Conservation (phyloP, 2,329 filamentous ascomycete genomes). For the Pseudogymnoascus sp. region DNA sequence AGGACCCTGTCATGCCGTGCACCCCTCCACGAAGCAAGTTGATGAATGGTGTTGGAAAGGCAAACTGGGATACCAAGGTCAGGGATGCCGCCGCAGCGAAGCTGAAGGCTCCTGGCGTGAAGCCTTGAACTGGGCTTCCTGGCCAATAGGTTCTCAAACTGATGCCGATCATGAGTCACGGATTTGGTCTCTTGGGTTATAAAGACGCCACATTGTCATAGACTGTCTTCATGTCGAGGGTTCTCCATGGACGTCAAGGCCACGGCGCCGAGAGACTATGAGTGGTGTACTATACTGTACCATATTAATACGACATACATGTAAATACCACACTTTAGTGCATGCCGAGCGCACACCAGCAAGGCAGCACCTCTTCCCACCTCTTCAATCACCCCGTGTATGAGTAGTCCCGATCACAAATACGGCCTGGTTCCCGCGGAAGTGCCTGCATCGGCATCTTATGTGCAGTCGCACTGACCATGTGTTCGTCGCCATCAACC, state of each 20-base stretch:
- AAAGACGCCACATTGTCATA: neutral
- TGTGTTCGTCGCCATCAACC: neutral
- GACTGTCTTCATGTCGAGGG: neutral
- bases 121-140: neutral
- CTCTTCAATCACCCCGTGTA: neutral
- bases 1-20: conserved; percentile 26
- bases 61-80: neutral
- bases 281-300: conserved; percentile 5
- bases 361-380: neutral
- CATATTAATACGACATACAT: neutral
- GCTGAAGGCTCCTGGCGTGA: neutral
- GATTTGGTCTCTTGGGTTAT: neutral
- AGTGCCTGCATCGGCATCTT: neutral
- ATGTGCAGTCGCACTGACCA: conserved; percentile 3
- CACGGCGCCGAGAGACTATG: neutral
- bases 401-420: neutral
- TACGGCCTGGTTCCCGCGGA: neutral
- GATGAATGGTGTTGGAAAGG: neutral
- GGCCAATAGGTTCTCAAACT: neutral
- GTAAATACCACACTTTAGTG: neutral
- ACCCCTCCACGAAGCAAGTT: conserved; percentile 6
- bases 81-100: neutral
- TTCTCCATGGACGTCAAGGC: neutral
- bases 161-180: neutral
- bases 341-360: neutral